A percentile compares a stretch with the other conserved stretches of the same genome.
These are phyloP conservation scores for Aspergillus sclerotioniger DNA, from an alignment of 495 filamentous ascomycete species.

Conservation along the genomic window DNA sequence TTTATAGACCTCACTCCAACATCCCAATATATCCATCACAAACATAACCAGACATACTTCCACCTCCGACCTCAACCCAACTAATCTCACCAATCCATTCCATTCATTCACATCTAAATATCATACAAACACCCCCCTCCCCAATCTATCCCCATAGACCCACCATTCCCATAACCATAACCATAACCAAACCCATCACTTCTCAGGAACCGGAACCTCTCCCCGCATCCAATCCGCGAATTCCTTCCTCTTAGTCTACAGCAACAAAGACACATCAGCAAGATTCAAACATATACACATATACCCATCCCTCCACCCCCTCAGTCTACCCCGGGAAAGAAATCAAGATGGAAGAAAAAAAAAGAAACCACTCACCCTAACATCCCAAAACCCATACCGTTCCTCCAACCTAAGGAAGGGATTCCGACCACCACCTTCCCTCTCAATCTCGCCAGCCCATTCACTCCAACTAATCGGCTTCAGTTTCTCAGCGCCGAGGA, in stretches of 20 bases:
- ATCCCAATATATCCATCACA: too few relatives aligned
- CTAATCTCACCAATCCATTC: too few relatives aligned
- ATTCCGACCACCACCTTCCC: conserved; percentile 53
- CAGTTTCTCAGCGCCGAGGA: conserved; percentile 64
- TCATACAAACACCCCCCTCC: not conserved
- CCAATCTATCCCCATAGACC: not conserved
- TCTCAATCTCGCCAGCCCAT: conserved; percentile 82
- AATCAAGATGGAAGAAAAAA: conserved; percentile 42
- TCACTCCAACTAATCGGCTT: conserved; percentile 78
- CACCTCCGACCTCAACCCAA: too few relatives aligned
- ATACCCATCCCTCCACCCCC: too few relatives aligned
- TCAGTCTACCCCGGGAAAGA: too few relatives aligned
- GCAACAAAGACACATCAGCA: conserved; percentile 13
- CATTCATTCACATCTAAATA: not conserved
- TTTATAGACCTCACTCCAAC: too few relatives aligned
- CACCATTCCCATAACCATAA: not conserved
- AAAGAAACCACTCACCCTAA: conserved; percentile 52
- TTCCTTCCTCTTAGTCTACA: conserved; percentile 68
- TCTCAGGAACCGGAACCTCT: conserved; percentile 24
- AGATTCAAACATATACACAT: not conserved
- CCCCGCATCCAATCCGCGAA: conserved; percentile 71
- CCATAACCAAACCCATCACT: conserved; percentile 16
- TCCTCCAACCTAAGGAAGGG: conserved; percentile 55
- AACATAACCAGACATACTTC: too few relatives aligned
- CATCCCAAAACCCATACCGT: conserved; percentile 66